These are phyloP conservation scores for Takashimella koratensis DNA, from an alignment of 1,284 basidiomycete species.

Conservation along the genomic window DNA sequence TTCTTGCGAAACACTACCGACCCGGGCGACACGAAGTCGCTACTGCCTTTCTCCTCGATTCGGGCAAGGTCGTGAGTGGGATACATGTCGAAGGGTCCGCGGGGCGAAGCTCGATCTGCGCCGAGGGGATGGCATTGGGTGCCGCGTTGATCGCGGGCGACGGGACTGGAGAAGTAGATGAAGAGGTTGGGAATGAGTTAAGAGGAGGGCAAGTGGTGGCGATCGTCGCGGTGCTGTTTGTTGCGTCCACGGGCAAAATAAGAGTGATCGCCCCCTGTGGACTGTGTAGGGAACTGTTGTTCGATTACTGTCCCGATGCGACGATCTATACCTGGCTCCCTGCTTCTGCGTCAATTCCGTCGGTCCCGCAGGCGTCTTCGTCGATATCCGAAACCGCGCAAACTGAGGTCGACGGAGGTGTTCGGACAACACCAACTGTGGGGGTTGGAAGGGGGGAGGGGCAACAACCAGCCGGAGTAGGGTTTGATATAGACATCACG, in stretches of 20 bases:
- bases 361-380: neutral
- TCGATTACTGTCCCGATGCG: neutral
- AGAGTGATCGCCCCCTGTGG: neutral
- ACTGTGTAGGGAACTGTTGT: neutral
- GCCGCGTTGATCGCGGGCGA: neutral
- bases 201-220: neutral
- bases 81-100: neutral
- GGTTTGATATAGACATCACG: neutral
- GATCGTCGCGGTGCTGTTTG: neutral
- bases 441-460: neutral
- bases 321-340: neutral
- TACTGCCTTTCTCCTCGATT: neutral
- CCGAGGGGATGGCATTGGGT: neutral
- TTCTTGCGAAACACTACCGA: neutral
- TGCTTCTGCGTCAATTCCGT: too few relatives aligned
- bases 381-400: neutral
- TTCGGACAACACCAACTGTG: neutral
- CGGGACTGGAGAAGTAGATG: neutral
- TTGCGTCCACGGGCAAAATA: neutral
- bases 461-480: too few relatives aligned
- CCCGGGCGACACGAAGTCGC: neutral
- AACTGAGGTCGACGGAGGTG: neutral
- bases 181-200: too few relatives aligned
- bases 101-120: neutral
- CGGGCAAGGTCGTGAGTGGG: neutral